phyloP scores from a whole-genome alignment of 768 basidiomycete species.

The Asterophora parasitica region DNA sequence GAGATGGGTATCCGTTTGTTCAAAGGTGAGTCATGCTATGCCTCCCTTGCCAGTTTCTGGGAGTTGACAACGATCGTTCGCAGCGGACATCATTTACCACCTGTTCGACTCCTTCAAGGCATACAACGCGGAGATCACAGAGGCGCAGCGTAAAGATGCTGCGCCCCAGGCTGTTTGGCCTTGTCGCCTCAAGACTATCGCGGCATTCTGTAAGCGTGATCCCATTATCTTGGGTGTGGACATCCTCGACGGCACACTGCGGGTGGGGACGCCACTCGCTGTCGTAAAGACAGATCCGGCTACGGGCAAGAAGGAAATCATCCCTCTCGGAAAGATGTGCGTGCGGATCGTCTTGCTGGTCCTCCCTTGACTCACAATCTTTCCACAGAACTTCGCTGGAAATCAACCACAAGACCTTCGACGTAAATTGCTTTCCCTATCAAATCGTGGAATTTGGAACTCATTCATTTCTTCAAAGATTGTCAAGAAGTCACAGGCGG shows the following conservation, averaged over 20 bases:
- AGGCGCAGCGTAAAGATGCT: slow-evolving; percentile 88
- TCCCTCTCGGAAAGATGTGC: slow-evolving; percentile 92
- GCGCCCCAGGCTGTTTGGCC: slow-evolving; percentile 97
- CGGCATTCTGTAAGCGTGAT: slow-evolving; percentile 94
- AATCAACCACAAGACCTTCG: slow-evolving; percentile 90
- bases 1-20: slow-evolving; percentile 94
- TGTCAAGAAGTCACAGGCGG: slow-evolving; percentile 92
- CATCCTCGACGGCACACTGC: slow-evolving; percentile 87
- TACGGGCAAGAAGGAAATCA: slow-evolving; percentile 86
- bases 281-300: slow-evolving; percentile 89
- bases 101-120: slow-evolving; percentile 94
- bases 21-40: slow-evolving; percentile 58
- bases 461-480: slow-evolving; percentile 43
- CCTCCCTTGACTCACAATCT: slow-evolving; percentile 2
- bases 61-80: neutral
- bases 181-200: slow-evolving; percentile 86
- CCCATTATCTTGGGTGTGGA: slow-evolving; percentile 97
- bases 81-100: slow-evolving; percentile 99
- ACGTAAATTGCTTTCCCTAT: slow-evolving; percentile 41
- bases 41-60: neutral
- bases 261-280: slow-evolving; percentile 91
- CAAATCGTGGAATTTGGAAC: neutral
- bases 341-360: slow-evolving; percentile 22
- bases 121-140: slow-evolving; percentile 87
- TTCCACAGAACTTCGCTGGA: slow-evolving; percentile 81